Percentiles rank a stretch among this genome's conserved stretches.
Conservation (phyloP, 2,329 filamentous ascomycete genomes). For the Mycogone perniciosa region DNA sequence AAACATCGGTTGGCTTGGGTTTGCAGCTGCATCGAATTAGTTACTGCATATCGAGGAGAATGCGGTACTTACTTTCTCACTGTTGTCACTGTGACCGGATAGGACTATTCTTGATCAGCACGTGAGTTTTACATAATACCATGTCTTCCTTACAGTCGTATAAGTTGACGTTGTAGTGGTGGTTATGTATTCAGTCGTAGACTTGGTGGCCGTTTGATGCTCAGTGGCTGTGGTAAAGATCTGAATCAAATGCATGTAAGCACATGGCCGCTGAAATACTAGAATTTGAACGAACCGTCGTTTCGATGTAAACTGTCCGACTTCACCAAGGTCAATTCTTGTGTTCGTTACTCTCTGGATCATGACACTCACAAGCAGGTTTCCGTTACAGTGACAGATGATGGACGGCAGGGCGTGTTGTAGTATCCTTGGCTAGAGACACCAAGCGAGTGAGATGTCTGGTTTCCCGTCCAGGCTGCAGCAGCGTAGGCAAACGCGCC, state of each 20-base stretch:
- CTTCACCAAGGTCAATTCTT: neutral
- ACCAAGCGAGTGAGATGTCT: neutral
- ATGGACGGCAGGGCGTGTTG: neutral
- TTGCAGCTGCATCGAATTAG: conserved; percentile 8
- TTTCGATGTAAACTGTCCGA: neutral
- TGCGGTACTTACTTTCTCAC: conserved; percentile 13
- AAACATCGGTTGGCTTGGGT: conserved; percentile 1
- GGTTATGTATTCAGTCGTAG: conserved; percentile 17
- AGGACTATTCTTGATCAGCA: conserved; percentile 16
- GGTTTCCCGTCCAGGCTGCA: neutral
- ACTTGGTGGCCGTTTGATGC: conserved; percentile 16
- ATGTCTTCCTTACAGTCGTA: conserved; percentile 10
- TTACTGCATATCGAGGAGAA: neutral
- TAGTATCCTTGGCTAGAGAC: neutral
- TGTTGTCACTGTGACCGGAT: conserved; percentile 18
- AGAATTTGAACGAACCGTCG: conserved; percentile 6
- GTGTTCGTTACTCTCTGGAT: neutral
- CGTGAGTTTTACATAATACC: neutral
- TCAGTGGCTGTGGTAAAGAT: conserved; percentile 13
- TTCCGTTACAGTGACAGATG: neutral
- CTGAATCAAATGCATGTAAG: conserved; percentile 4
- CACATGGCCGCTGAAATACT: neutral
- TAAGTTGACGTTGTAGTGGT: conserved; percentile 14
- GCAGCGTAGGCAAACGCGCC: conserved; percentile 6
- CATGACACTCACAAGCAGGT: neutral